Base-by-base conservation (phyloP, 2,329 filamentous ascomycete species). In the Camptophora hylomeconis region DNA sequence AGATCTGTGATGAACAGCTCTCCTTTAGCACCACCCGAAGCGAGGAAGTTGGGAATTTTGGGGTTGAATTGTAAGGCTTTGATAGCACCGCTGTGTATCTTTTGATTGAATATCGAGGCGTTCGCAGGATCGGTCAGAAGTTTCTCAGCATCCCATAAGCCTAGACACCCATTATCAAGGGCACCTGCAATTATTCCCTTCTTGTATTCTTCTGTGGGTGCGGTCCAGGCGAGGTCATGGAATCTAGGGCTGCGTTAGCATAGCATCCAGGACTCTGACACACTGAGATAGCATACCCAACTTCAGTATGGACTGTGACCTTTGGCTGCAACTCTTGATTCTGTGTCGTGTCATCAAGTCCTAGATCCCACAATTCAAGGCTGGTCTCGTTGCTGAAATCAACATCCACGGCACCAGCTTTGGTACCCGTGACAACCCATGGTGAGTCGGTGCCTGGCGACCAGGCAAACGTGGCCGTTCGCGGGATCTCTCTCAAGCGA, bases 371-470 rank as follows among this genome's bases (percentile, higher is more conserved):
- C 37, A 98, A 67, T 63, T 98, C 89, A 33, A 98, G 65, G 61
- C 87, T 87, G 40, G 84, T 94, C 55, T 95, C 86, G 56, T 89
- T 89, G 16, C 89, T 95, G 60, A 98, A 98, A 57, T 95, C 86
- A 46, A 82, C 86, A 58, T 92, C 84, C 22, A 98, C 84, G 46
- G 89, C 89, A 40, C 89, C 89, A 37, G 89, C 86, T 45, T 86
- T 77, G 25, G 89, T 98, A 47, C 89, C 89, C 16, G 89, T 98
- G 36, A 83, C 87, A 41, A 98, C 66, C 45, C 92, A 67, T 46
- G 87, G 84, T 45, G 76, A 73, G 20, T 72, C 69, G 28, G 81
- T 62, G 45, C 76, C 80, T 15, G 86, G 80, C 45, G 83, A 93
- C 87, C 89, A 98, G 51, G 89, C 83, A 57, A 98, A 98, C 49